Evolutionary conservation across 2,329 filamentous ascomycete genomes (phyloP).

Genomic region (Endoconidiophora polonica): DNA sequence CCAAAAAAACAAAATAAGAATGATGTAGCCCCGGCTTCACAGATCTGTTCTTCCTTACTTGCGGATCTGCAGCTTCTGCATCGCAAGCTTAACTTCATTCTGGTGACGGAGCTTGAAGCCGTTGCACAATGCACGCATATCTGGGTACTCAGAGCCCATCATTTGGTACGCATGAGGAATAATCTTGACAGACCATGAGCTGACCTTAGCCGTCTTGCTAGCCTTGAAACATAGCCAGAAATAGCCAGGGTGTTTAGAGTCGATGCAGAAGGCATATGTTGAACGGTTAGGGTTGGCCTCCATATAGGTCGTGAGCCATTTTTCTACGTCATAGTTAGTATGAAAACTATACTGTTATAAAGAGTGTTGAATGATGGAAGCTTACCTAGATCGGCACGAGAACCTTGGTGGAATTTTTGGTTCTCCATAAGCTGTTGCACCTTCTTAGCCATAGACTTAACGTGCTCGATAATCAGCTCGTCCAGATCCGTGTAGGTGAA

Average conservation of each 20-base stretch:
- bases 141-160: conserved; percentile 74
- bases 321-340: conserved; percentile 39
- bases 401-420: conserved; percentile 81
- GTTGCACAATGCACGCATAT: conserved; percentile 90
- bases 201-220: conserved; percentile 53
- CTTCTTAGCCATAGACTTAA: conserved; percentile 95
- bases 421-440: conserved; percentile 90
- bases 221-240: conserved; percentile 96
- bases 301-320: conserved; percentile 91
- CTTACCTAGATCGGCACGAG: conserved; percentile 70
- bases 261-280: conserved; percentile 90
- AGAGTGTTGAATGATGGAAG: conserved; percentile 14
- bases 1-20: too few species aligned
- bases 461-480: conserved; percentile 90
- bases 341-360: neutral
- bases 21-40: too few species aligned
- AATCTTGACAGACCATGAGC: conserved; percentile 73
- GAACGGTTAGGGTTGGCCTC: conserved; percentile 89
- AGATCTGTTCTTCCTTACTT: neutral
- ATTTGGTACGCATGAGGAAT: conserved; percentile 90
- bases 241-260: conserved; percentile 80
- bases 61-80: conserved; percentile 15
- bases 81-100: conserved; percentile 45
- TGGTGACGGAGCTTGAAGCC: conserved; percentile 79
- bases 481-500: conserved; percentile 92